Conservation (phyloP, 2,329 filamentous ascomycete species). For the Claviceps africana region DNA sequence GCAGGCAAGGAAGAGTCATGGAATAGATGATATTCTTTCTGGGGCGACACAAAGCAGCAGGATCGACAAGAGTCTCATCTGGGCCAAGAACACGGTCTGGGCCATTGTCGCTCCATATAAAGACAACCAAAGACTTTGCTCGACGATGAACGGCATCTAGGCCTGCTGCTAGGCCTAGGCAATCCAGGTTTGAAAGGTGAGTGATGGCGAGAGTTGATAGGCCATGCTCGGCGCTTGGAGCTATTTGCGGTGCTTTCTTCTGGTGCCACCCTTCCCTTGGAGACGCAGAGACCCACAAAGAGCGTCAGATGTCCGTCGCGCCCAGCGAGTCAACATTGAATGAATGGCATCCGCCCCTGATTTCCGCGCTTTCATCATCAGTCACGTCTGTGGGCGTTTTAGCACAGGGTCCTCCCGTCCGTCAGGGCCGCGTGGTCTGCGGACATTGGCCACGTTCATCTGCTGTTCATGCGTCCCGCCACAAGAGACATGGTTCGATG, state of each 20-base stretch:
- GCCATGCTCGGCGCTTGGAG: conserved; percentile 22
- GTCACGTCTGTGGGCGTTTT: conserved; percentile 4
- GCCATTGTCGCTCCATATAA: conserved; percentile 8
- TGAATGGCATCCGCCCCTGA: neutral
- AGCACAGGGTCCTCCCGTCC: no score
- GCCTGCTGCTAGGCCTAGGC: conserved; percentile 7
- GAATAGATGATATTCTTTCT: neutral
- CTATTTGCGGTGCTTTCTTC: conserved; percentile 17
- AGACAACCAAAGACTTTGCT: conserved; percentile 5
- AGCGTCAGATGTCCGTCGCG: conserved; percentile 21
- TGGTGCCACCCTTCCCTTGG: conserved; percentile 22
- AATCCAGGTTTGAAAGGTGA: conserved; percentile 12
- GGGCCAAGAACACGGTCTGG: conserved; percentile 5
- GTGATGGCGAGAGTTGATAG: conserved; percentile 18
- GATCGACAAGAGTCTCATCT: conserved; percentile 8
- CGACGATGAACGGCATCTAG: conserved; percentile 9
- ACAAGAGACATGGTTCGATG: neutral
- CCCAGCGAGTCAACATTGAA: conserved; percentile 24
- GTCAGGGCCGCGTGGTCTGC: no score
- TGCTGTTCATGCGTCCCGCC: no score
- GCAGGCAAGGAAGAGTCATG: conserved; percentile 4
- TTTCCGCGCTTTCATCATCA: neutral
- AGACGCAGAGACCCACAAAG: conserved; percentile 22
- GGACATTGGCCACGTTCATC: no score
- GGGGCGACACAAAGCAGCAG: conserved; percentile 1